Conservation (phyloP, 805 yeast species). For the Metschnikowia dekortorum region DNA sequence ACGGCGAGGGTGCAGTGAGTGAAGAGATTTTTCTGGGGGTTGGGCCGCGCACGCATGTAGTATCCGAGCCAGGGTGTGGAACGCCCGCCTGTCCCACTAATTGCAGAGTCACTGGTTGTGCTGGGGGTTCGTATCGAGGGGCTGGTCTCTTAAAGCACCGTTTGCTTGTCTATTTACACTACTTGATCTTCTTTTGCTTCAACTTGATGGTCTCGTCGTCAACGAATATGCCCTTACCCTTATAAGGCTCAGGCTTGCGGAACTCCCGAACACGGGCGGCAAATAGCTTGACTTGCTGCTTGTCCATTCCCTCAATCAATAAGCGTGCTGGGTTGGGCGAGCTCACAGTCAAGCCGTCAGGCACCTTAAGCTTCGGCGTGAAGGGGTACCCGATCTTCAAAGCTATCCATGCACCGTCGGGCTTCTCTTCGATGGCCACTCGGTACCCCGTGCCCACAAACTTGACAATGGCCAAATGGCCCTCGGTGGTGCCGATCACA, state of each 20-base stretch:
- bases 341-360: conserved; percentile 67
- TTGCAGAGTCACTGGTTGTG: no score
- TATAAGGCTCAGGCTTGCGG: conserved; percentile 97
- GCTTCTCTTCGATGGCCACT: conserved; percentile 63
- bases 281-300: conserved; percentile 79
- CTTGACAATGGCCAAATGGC: conserved; percentile 80
- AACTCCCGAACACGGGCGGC: conserved; percentile 84
- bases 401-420: conserved; percentile 53
- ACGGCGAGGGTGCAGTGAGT: not conserved
- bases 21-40: not conserved
- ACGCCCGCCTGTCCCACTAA: no score
- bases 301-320: conserved; percentile 80
- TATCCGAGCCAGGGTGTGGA: not conserved
- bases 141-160: no score
- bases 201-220: conserved; percentile 86
- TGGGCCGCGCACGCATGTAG: conserved; percentile 6
- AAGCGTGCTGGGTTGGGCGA: conserved; percentile 85
- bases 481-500: conserved; percentile 86
- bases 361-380: conserved; percentile 71
- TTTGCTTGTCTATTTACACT: conserved; percentile 15
- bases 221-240: conserved; percentile 95
- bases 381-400: conserved; percentile 88
- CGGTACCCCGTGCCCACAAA: conserved; percentile 97
- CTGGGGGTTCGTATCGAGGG: no score
- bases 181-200: conserved; percentile 92